Evolutionary conservation across 2,329 filamentous ascomycete genomes (phyloP).

Genomic region (Colletotrichum sp.): DNA sequence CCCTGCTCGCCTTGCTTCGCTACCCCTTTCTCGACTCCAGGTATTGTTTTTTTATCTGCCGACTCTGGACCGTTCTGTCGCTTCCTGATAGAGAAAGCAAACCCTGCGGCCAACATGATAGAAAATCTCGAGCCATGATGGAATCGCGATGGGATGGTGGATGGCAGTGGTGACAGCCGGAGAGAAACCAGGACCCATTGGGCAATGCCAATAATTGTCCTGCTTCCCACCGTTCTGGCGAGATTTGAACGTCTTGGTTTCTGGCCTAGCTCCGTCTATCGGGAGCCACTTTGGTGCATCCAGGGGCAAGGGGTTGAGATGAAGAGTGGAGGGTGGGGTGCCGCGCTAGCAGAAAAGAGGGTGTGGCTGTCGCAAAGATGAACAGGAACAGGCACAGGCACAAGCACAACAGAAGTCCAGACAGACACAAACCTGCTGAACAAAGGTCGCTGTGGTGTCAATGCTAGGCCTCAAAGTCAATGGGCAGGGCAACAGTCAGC

Average conservation of each 20-base stretch:
- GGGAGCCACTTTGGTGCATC: slow-evolving; percentile 19
- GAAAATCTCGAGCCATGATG: background rate
- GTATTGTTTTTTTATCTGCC: background rate
- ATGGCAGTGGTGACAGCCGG: background rate
- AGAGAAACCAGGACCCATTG: background rate
- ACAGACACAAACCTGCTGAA: background rate
- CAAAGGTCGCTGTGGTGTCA: background rate
- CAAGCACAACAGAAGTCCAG: background rate
- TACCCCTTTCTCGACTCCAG: slow-evolving; percentile 1
- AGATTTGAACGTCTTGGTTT: slow-evolving; percentile 32
- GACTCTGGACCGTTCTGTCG: background rate
- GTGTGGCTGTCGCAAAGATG: background rate
- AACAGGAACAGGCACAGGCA: background rate
- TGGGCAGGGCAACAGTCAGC: slow-evolving; percentile 3
- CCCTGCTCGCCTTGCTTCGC: background rate
- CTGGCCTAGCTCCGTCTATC: slow-evolving; percentile 17
- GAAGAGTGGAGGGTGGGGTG: background rate
- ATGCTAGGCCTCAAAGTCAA: background rate
- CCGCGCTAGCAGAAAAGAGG: background rate
- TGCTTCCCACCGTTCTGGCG: slow-evolving; percentile 24
- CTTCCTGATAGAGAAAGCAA: background rate
- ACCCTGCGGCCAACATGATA: background rate
- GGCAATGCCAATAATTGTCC: slow-evolving; percentile 5
- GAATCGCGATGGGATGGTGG: background rate
- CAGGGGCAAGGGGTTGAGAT: slow-evolving; percentile 18